Evolutionary conservation across 345 rosid genomes (phyloP).

Genomic region (Hypericum perforatum): DNA sequence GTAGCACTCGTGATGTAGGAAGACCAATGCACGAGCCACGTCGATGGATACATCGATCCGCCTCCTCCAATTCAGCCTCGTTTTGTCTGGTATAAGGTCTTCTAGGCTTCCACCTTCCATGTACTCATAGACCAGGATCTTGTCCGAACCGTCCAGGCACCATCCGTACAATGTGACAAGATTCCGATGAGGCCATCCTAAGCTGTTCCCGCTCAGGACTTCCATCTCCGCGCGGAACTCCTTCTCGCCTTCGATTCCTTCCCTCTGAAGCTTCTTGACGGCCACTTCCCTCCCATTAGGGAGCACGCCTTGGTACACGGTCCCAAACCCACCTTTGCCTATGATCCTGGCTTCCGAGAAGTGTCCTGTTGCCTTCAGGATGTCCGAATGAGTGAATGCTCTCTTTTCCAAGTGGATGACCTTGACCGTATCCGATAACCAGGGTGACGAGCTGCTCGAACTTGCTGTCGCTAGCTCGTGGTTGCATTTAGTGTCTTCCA

Average conservation of each 20-base stretch:
- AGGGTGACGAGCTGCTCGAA: conserved; percentile 66
- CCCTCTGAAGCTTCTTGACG: conserved; percentile 75
- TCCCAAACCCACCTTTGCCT: conserved; percentile 86
- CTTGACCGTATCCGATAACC: conserved; percentile 59
- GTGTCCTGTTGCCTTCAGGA: conserved; percentile 67
- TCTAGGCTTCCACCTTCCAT: conserved; percentile 88
- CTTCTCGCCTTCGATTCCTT: conserved; percentile 78
- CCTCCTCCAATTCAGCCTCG: conserved; percentile 47
- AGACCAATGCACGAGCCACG: conserved; percentile 61
- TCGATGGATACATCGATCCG: conserved; percentile 59
- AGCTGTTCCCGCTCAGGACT: conserved; percentile 59
- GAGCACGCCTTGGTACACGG: conserved; percentile 63
- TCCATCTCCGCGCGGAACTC: conserved; percentile 94
- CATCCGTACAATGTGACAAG: conserved; percentile 87
- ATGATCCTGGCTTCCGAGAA: conserved; percentile 66
- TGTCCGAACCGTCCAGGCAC: conserved; percentile 71
- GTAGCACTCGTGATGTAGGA: conserved; percentile 84
- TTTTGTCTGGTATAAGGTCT: conserved; percentile 57
- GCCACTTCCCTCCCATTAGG: conserved; percentile 88
- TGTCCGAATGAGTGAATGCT: conserved; percentile 72
- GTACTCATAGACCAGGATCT: conserved; percentile 74
- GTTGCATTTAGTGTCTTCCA: conserved; percentile 37
- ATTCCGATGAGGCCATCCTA: conserved; percentile 91
- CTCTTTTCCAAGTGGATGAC: conserved; percentile 69
- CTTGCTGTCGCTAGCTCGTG: conserved; percentile 44